phyloP scores from a whole-genome alignment of 208 protist species.

The Porcisia deanei region DNA sequence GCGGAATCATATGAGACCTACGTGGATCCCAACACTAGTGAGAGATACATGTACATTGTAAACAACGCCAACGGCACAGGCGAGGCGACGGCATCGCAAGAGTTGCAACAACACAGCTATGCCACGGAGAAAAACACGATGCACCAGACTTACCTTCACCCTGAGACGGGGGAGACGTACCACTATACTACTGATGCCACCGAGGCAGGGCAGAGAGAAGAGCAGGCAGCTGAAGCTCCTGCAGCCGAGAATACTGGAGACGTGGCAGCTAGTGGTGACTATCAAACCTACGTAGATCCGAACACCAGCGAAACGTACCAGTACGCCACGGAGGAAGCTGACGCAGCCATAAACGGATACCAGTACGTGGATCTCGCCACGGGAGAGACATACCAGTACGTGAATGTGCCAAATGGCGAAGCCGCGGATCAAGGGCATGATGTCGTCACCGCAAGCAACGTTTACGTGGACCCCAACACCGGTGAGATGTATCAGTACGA shows the following conservation, averaged over 20 bases:
- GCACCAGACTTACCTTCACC: conserved; percentile 44
- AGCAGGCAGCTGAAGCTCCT: not conserved
- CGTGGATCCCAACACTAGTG: conserved; percentile 34
- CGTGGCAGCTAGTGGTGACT: not conserved
- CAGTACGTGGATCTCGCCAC: conserved; percentile 42
- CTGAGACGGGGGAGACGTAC: conserved; percentile 29
- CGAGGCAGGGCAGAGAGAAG: not conserved
- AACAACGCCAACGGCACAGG: not conserved
- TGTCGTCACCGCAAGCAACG: not conserved
- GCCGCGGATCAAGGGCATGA: conserved; percentile 5
- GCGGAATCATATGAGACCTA: conserved; percentile 20
- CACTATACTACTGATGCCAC: conserved; percentile 14
- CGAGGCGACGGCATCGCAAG: not conserved
- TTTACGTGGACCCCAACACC: conserved; percentile 24
- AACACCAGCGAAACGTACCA: conserved; percentile 41
- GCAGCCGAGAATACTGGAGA: not conserved
- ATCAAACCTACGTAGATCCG: conserved; percentile 38
- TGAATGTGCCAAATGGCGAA: conserved; percentile 27
- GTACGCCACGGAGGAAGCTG: conserved; percentile 16
- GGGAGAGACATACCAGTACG: conserved; percentile 36
- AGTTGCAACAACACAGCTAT: conserved; percentile 1
- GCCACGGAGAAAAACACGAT: not conserved
- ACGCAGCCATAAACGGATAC: conserved; percentile 16
- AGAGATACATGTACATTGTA: conserved; percentile 31
- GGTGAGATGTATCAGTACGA: conserved; percentile 28